Evolutionary conservation across 2,329 filamentous ascomycete species (phyloP).

Genomic region (Aspergillus spinulosporus): DNA sequence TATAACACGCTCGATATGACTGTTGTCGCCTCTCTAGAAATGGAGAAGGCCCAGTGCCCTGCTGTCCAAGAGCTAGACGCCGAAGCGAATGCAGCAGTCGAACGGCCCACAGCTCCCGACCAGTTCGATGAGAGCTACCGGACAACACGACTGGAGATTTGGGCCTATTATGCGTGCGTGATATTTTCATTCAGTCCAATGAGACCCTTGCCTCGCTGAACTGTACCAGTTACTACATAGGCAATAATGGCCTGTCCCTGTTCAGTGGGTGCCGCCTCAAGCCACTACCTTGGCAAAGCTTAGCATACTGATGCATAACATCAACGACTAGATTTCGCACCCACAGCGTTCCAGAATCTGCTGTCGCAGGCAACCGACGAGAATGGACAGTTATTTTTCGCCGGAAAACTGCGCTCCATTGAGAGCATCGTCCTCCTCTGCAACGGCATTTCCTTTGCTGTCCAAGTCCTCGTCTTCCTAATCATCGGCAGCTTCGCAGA

Average conservation of each 20-base stretch:
- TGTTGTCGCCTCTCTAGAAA: background rate
- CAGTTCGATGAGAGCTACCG: constrained; percentile 56
- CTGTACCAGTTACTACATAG: constrained; percentile 59
- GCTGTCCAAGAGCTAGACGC: constrained; percentile 2
- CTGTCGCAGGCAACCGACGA: constrained; percentile 61
- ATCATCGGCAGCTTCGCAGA: constrained; percentile 55
- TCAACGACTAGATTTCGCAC: constrained; percentile 53
- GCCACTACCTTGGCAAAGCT: constrained; percentile 9
- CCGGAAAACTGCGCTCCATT: constrained; percentile 58
- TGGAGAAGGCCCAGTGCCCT: constrained; percentile 4
- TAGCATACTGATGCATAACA: constrained; percentile 3
- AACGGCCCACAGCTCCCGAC: constrained; percentile 53
- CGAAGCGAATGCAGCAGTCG: constrained; percentile 13
- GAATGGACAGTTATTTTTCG: constrained; percentile 55
- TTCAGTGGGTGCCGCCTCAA: constrained; percentile 49
- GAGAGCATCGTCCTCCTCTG: constrained; percentile 65
- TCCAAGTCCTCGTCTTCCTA: constrained; percentile 59
- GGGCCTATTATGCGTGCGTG: constrained; percentile 55
- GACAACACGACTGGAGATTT: constrained; percentile 57
- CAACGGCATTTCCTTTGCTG: constrained; percentile 69
- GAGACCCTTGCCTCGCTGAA: constrained; percentile 16
- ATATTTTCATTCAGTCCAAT: constrained; percentile 1
- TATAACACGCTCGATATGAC: background rate
- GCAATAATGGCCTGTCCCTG: constrained; percentile 62
- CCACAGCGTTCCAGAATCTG: constrained; percentile 65